Conservation (phyloP, 345 rosid genomes). For the Erysimum cheiranthoides region DNA sequence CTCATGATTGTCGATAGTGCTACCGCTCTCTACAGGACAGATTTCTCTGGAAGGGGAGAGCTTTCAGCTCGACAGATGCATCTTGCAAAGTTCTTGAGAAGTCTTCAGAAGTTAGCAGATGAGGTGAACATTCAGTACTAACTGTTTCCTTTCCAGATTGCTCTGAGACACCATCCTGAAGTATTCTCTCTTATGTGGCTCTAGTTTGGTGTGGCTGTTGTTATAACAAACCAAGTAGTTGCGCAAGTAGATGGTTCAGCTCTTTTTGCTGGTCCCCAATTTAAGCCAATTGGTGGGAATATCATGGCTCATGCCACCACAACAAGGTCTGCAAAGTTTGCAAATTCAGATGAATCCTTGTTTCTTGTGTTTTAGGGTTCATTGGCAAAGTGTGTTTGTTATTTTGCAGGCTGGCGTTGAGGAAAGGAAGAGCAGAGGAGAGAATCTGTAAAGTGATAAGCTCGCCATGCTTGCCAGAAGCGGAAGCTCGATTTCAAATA, state of each 20-base stretch:
- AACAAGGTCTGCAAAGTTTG: constrained; percentile 63
- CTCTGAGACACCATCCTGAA: constrained; percentile 14
- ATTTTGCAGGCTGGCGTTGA: constrained; percentile 68
- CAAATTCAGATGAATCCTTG: not conserved
- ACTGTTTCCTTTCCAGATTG: constrained; percentile 47
- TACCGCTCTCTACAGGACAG: constrained; percentile 92
- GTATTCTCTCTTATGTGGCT: constrained; percentile 17
- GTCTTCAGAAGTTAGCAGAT: constrained; percentile 95
- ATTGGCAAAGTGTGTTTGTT: not conserved
- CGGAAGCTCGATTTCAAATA: constrained; percentile 92
- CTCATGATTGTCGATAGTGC: constrained; percentile 97
- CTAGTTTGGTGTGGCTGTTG: constrained; percentile 96
- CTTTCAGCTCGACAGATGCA: constrained; percentile 98
- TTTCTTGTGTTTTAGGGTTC: not conserved
- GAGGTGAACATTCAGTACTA: constrained; percentile 61
- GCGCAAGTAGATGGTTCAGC: constrained; percentile 99
- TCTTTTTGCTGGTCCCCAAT: constrained; percentile 95
- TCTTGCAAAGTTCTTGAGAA: constrained; percentile 95
- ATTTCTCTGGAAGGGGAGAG: constrained; percentile 95
- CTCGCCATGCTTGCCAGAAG: constrained; percentile 93
- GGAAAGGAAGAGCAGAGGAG: constrained; percentile 97
- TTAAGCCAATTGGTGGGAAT: constrained; percentile 95
- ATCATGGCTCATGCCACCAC: constrained; percentile 99
- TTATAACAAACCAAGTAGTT: constrained; percentile 94
- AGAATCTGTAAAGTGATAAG: constrained; percentile 97